A percentile compares a stretch with the other conserved stretches of the same genome.
Evolutionary conservation across 345 rosid species (phyloP).

Genomic region (Eucalyptus cladocalyx): DNA sequence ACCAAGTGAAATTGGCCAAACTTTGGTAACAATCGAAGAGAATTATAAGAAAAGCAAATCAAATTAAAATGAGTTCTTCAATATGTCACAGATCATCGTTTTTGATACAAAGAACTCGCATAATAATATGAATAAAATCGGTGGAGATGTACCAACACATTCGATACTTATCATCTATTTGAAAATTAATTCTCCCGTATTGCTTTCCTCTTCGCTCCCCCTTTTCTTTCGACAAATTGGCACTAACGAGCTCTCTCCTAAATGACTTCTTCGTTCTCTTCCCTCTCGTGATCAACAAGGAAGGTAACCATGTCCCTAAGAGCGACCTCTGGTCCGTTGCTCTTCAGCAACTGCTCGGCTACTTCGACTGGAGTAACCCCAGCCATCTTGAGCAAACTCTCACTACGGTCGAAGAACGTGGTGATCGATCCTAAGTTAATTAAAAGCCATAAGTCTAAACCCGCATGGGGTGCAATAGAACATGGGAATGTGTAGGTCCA

Average conservation of each 20-base stretch:
- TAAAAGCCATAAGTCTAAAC: slow-evolving; percentile 31
- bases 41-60: too few relatives aligned
- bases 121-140: too few relatives aligned
- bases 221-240: too few relatives aligned
- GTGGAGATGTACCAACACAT: too few relatives aligned
- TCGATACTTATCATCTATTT: too few relatives aligned
- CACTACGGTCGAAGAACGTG: slow-evolving; percentile 12
- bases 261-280: background rate
- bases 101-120: too few relatives aligned
- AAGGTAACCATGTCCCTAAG: slow-evolving; percentile 15
- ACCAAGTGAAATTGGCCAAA: too few relatives aligned
- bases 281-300: slow-evolving; percentile 4
- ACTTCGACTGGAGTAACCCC: slow-evolving; percentile 36
- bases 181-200: background rate
- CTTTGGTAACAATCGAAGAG: too few relatives aligned
- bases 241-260: too few relatives aligned
- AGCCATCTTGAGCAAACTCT: background rate
- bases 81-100: background rate
- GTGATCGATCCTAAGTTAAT: slow-evolving; percentile 12
- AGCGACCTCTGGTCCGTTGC: slow-evolving; percentile 8
- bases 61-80: background rate
- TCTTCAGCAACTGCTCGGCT: slow-evolving; percentile 29
- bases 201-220: background rate
- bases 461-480: slow-evolving; percentile 44
- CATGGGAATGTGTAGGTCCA: slow-evolving; percentile 82